These are phyloP conservation scores for Tuber borchii DNA, from an alignment of 495 filamentous ascomycete genomes.

Conservation along the genomic window DNA sequence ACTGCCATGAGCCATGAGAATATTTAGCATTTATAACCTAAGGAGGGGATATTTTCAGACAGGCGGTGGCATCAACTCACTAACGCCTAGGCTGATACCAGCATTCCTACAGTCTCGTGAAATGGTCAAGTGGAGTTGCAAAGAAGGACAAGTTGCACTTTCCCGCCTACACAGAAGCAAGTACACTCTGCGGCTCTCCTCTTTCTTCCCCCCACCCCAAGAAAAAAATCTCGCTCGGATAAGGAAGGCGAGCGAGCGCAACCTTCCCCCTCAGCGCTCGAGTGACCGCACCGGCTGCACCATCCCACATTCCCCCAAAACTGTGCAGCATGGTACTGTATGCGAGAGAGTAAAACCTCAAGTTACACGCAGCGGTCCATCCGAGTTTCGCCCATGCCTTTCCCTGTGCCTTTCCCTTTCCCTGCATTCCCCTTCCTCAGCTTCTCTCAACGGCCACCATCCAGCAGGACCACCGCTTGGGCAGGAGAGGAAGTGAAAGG, in stretches of 20 bases:
- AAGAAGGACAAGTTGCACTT: background rate
- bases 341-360: background rate
- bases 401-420: background rate
- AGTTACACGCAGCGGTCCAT: background rate
- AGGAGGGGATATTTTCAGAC: background rate
- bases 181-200: background rate
- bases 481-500: background rate
- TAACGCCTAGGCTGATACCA: background rate
- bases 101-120: background rate
- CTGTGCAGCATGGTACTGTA: background rate
- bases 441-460: background rate
- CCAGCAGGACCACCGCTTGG: background rate
- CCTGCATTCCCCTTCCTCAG: background rate
- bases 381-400: background rate
- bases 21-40: background rate
- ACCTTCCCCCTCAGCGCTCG: background rate
- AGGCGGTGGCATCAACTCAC: background rate
- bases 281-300: background rate
- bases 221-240: background rate
- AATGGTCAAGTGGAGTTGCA: background rate
- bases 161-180: background rate
- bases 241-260: background rate
- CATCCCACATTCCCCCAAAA: background rate
- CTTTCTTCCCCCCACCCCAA: background rate
- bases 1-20: background rate